Base-by-base conservation (phyloP, 1,139 yeast species). In the Pichia sp. region DNA sequence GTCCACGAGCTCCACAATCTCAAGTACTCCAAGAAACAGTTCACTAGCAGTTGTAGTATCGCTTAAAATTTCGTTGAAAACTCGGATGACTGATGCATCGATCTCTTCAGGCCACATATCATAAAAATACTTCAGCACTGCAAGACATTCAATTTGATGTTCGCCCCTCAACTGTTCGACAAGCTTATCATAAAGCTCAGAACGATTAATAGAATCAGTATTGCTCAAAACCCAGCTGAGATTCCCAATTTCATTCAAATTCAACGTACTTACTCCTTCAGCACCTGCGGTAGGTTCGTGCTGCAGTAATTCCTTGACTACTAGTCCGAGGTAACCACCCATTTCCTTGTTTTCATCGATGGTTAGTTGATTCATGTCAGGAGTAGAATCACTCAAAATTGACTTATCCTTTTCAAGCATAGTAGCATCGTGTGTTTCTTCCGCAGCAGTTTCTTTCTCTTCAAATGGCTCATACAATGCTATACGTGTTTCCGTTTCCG, bases 361-460 rank as follows among this genome's bases (percentile, higher is more conserved):
- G 0, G 64, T 63, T 16, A 64, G 55, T 23, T 57, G 60, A 19
- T 62, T 56, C 29, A 65, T 36, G 50, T 65, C 64, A 8, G 69
- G 68, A 4, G 68, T 64, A 0, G 63, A 62, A 45, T 65, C 67
- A 10, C 64, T 62, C 59, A 57, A 56, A 8, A 60, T 50, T 8
- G 47, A 26, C n/a, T 53, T 53, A n/a, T 56, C 62, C 7, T 52
- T 52, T 34, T 53, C 60, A n/a, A 29, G 5, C 41, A 31, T 45
- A 1, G 47, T 29, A n/a, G 10, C 43, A 29, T 26, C 47, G 8
- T 45, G 13, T 13, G 11, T 30, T 23, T 54, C 57, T 11, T 50
- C 55, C 1, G 46, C 13, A 26, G 47, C 31, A 5, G 30, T 13
- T 23, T 32, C 53, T 8, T 30, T 32, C 16, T 2, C 40, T 10